A percentile compares a stretch with the other conserved stretches of the same genome.
These are phyloP conservation scores for Morella rubra DNA, from an alignment of 306 rosid genomes.

Conservation along the genomic window DNA sequence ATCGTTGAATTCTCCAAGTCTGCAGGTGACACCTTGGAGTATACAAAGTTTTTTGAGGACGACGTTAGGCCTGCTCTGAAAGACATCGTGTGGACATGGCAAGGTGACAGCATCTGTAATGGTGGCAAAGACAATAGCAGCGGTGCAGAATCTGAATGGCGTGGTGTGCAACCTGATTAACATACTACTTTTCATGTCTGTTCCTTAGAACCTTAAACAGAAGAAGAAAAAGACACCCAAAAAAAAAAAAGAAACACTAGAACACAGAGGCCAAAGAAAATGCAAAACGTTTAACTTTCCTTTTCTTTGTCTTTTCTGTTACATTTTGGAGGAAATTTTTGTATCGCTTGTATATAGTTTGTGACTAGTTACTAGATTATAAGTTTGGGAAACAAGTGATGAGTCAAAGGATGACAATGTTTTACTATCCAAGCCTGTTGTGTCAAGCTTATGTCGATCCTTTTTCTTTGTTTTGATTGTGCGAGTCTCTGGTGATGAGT, in stretches of 20 bases:
- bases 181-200: neutral
- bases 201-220: neutral
- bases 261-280: neutral
- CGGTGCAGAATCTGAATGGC: constrained; percentile 19
- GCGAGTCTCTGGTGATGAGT: neutral
- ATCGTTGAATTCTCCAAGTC: constrained; percentile 72
- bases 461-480: neutral
- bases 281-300: neutral
- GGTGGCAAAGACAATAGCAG: neutral
- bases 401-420: neutral
- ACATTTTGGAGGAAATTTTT: neutral
- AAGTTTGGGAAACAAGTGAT: neutral
- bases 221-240: neutral
- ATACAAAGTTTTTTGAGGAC: constrained; percentile 60
- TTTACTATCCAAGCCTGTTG: neutral
- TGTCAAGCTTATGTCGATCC: too few species aligned
- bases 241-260: neutral
- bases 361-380: neutral
- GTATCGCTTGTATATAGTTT: neutral
- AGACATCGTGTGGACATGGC: constrained; percentile 92
- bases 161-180: neutral
- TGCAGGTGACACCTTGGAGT: constrained; percentile 75
- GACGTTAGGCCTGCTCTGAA: constrained; percentile 67
- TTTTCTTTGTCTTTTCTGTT: neutral
- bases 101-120: constrained; percentile 47